Evolutionary conservation across 2,329 filamentous ascomycete genomes (phyloP).

Genomic region (Chaetomiaceae sp.): DNA sequence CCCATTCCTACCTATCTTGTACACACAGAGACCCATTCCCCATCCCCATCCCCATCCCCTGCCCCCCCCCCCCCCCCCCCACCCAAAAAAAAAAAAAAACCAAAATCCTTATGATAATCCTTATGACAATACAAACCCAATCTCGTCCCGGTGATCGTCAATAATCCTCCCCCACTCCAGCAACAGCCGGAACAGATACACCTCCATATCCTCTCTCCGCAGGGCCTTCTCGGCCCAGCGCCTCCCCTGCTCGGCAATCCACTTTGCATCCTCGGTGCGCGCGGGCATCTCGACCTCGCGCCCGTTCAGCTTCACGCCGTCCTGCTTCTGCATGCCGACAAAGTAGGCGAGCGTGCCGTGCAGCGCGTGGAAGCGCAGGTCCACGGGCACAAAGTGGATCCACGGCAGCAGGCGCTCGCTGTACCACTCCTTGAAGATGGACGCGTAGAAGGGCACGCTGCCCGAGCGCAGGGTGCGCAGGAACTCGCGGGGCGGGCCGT

Average conservation of each 20-base stretch:
- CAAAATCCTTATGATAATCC: too few species aligned
- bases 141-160: slow-evolving; percentile 53
- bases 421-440: slow-evolving; percentile 75
- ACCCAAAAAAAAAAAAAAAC: too few species aligned
- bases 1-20: too few species aligned
- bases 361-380: slow-evolving; percentile 66
- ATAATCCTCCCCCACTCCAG: slow-evolving; percentile 72
- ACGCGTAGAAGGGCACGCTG: slow-evolving; percentile 65
- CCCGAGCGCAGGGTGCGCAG: slow-evolving; percentile 61
- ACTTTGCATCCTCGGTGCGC: slow-evolving; percentile 51
- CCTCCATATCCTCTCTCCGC: slow-evolving; percentile 69
- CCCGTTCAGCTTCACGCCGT: slow-evolving; percentile 41
- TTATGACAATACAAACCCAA: slow-evolving; percentile 35
- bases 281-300: slow-evolving; percentile 44
- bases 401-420: slow-evolving; percentile 69
- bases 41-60: too few species aligned
- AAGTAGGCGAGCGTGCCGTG: slow-evolving; percentile 75
- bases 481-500: slow-evolving; percentile 58
- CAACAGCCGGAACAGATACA: slow-evolving; percentile 73
- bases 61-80: too few species aligned
- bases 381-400: slow-evolving; percentile 77
- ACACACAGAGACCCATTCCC: too few species aligned
- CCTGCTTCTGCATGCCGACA: slow-evolving; percentile 35
- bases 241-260: slow-evolving; percentile 62
- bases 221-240: slow-evolving; percentile 62